A percentile compares a stretch with the other conserved stretches of the same genome.
These are phyloP conservation scores for Butyriboletus pseudospeciosus DNA, from an alignment of 1,284 basidiomycete species.

Conservation along the genomic window DNA sequence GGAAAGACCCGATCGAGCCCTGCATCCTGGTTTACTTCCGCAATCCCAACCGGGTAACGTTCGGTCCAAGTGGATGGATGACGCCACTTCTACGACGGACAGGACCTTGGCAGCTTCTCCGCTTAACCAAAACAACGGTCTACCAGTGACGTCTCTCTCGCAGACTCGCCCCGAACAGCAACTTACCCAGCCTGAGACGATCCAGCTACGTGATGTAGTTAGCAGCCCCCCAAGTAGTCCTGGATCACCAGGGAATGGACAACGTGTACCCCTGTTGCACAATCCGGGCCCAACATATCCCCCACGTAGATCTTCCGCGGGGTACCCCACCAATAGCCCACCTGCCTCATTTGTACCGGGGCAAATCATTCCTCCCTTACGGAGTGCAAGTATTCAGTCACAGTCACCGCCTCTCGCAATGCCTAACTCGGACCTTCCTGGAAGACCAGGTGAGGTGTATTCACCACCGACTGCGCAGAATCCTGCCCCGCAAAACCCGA, in stretches of 20 bases:
- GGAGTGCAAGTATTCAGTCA: conserved; percentile 40
- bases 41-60: conserved; percentile 1
- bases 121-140: conserved; percentile 1
- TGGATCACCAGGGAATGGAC: conserved; percentile 26
- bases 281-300: conserved; percentile 12
- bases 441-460: conserved; percentile 8
- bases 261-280: conserved; percentile 19
- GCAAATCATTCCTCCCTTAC: conserved; percentile 38
- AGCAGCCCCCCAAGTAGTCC: conserved; percentile 3
- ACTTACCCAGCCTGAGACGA: neutral
- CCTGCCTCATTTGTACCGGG: conserved; percentile 37
- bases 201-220: conserved; percentile 7
- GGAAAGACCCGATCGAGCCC: conserved; percentile 24
- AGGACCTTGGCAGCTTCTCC: neutral
- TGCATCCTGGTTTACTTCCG: conserved; percentile 15
- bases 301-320: conserved; percentile 20
- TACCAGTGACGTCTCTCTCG: conserved; percentile 1
- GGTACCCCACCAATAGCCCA: conserved; percentile 6
- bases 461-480: conserved; percentile 20
- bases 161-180: conserved; percentile 6
- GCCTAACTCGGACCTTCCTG: conserved; percentile 13
- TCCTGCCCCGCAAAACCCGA: conserved; percentile 3
- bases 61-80: neutral
- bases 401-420: conserved; percentile 19
- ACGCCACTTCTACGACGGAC: neutral